Evolutionary conservation across 1,139 yeast species (phyloP).

Genomic region (Starmera stellimalicola): DNA sequence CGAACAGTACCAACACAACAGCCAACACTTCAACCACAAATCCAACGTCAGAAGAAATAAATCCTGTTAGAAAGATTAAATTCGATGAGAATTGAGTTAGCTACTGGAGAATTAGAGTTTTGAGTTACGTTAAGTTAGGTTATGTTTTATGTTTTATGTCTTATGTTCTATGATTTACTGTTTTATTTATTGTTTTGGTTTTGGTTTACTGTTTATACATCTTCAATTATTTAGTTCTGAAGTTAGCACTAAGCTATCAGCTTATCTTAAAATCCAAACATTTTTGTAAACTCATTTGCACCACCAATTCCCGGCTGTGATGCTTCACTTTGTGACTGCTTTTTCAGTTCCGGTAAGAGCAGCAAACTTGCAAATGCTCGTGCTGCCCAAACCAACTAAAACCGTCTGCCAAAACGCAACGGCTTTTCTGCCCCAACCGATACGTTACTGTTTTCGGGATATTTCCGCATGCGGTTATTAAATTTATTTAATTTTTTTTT

Average conservation of each 20-base stretch:
- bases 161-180: not conserved
- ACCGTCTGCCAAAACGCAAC: not conserved
- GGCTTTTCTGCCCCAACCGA: not conserved
- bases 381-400: no score
- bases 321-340: not conserved
- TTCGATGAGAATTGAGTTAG: not conserved
- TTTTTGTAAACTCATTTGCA: not conserved
- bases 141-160: not conserved
- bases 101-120: not conserved
- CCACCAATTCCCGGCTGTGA: not conserved
- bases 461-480: not conserved
- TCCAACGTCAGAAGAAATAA: no score
- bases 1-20: no score
- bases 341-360: not conserved
- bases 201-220: not conserved
- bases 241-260: not conserved
- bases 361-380: no score
- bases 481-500: no score
- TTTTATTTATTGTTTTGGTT: not conserved
- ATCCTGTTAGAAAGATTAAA: not conserved
- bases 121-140: not conserved
- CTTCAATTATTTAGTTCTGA: not conserved
- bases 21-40: no score
- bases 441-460: not conserved
- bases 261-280: not conserved